Conservation (phyloP, 2,329 filamentous ascomycete species). For the Talaromyces sp. region DNA sequence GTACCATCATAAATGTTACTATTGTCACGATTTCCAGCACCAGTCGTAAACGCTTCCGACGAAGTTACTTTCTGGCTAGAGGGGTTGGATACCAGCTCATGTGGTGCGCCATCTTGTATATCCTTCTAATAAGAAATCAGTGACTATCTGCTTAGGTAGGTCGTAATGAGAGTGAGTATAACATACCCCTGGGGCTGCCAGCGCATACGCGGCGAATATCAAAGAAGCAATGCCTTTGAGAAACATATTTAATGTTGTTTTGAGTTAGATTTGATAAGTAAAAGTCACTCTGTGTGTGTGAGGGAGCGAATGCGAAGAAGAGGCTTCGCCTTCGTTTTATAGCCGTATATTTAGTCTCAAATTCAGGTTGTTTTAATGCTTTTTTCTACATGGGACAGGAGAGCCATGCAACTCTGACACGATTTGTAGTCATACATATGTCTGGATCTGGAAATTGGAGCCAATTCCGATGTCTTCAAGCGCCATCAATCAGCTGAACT, state of each 20-base stretch:
- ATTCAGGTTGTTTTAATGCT: background rate
- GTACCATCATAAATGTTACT: slow-evolving; percentile 16
- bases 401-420: background rate
- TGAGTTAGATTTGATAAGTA: background rate
- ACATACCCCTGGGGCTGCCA: slow-evolving; percentile 6
- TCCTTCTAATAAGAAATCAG: slow-evolving; percentile 6
- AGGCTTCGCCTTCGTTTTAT: background rate
- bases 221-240: background rate
- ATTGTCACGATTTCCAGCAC: slow-evolving; percentile 12
- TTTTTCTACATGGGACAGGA: background rate
- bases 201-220: background rate
- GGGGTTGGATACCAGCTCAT: slow-evolving; percentile 11
- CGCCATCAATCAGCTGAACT: background rate
- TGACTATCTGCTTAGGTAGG: background rate
- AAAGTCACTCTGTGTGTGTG: background rate
- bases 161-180: background rate
- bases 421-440: background rate
- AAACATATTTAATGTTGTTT: background rate
- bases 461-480: background rate
- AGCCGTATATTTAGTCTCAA: background rate
- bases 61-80: slow-evolving; percentile 15
- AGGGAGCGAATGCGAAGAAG: background rate
- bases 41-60: slow-evolving; percentile 11
- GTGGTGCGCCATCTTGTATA: slow-evolving; percentile 10
- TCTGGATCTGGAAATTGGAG: background rate